Evolutionary conservation across 139 green algal species (phyloP).

Genomic region (Ulvella scutata): DNA sequence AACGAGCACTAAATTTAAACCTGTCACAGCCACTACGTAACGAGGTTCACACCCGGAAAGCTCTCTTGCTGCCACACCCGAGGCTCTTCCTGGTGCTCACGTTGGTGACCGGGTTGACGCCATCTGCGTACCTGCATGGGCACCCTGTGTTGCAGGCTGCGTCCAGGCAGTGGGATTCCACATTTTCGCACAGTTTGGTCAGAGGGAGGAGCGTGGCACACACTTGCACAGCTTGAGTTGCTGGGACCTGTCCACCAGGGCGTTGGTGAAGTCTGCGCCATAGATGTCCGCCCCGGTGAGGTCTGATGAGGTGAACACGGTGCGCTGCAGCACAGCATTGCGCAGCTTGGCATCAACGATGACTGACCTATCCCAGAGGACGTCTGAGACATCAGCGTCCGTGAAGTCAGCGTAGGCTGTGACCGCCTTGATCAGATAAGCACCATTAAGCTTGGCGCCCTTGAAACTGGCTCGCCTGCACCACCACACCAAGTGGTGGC

Average conservation of each 20-base stretch:
- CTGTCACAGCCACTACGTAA: background rate
- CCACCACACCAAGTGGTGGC: background rate
- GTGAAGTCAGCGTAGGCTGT: slow-evolving; percentile 26
- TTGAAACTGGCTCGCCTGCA: background rate
- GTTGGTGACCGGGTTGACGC: slow-evolving; percentile 52
- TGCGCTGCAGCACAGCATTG: slow-evolving; percentile 59
- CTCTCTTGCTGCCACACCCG: slow-evolving; percentile 48
- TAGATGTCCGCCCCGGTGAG: slow-evolving; percentile 35
- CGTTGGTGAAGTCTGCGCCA: slow-evolving; percentile 87
- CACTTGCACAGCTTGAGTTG: slow-evolving; percentile 22
- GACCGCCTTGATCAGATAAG: slow-evolving; percentile 24
- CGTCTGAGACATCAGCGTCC: slow-evolving; percentile 73
- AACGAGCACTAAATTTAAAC: background rate
- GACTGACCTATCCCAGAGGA: slow-evolving; percentile 72
- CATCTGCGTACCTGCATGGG: slow-evolving; percentile 72
- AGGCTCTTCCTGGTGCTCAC: slow-evolving; percentile 69
- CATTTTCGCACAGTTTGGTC: too few species aligned
- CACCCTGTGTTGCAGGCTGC: slow-evolving; percentile 20
- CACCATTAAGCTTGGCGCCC: background rate
- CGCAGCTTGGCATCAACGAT: slow-evolving; percentile 74
- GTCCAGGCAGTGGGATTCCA: too few species aligned
- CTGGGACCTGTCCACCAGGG: slow-evolving; percentile 75
- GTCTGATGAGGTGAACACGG: slow-evolving; percentile 60
- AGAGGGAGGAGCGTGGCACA: background rate
- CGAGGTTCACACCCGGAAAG: slow-evolving; percentile 12